Percentiles rank a stretch among this genome's conserved stretches.
These are phyloP conservation scores for Lasiosphaeria ovina DNA, from an alignment of 495 filamentous ascomycete genomes.

Conservation along the genomic window DNA sequence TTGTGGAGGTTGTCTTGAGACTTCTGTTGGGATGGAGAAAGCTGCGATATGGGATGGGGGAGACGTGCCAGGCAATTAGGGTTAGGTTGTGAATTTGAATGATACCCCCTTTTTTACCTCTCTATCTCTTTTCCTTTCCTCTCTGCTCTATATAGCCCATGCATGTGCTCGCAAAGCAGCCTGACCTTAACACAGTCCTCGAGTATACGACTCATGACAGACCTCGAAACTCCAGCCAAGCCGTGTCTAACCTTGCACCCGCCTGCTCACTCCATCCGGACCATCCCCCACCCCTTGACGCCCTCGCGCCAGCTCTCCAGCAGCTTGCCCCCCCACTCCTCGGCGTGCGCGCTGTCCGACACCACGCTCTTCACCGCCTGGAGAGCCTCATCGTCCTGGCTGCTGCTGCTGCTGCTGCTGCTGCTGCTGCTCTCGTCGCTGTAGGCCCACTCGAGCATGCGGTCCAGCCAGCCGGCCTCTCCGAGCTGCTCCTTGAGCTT, in stretches of 20 bases:
- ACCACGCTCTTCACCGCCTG: conserved; percentile 27
- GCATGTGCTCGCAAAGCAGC: not conserved
- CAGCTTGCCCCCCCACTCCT: conserved; percentile 42
- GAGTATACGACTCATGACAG: too few species aligned
- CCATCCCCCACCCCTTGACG: conserved; percentile 41
- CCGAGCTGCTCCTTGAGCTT: conserved; percentile 31
- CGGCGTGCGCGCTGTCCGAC: conserved; percentile 26
- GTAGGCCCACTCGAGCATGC: conserved; percentile 27
- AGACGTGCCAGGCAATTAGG: too few species aligned
- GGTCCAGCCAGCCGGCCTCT: conserved; percentile 42
- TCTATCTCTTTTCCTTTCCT: not conserved
- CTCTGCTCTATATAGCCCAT: not conserved
- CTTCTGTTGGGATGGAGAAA: too few species aligned
- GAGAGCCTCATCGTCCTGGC: conserved; percentile 17
- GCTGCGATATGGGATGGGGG: too few species aligned
- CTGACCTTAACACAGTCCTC: too few species aligned
- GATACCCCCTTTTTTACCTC: conserved; percentile 3
- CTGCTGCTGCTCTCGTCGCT: conserved; percentile 3
- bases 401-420: conserved; percentile 11
- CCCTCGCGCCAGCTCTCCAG: conserved; percentile 44
- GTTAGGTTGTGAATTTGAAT: not conserved
- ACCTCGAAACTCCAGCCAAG: too few species aligned
- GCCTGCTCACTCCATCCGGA: conserved; percentile 27
- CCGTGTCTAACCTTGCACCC: too few species aligned
- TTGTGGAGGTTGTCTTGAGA: too few species aligned